Evolutionary conservation across 495 filamentous ascomycete species (phyloP).

Genomic region (Annulohypoxylon moriforme): DNA sequence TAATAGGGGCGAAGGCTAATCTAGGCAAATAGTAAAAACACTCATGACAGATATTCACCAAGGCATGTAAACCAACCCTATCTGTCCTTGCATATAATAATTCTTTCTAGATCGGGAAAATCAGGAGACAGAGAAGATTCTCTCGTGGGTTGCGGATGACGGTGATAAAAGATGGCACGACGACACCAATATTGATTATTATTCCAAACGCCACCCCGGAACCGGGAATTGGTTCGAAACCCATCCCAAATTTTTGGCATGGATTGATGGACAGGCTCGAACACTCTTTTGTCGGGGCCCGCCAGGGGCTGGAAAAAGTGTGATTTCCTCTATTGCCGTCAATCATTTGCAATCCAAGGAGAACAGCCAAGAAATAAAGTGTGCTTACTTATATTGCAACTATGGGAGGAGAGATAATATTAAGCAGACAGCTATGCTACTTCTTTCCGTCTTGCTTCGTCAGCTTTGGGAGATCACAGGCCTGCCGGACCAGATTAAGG

Average conservation of each 20-base stretch:
- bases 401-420: not conserved
- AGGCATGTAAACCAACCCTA: not conserved
- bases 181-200: not conserved
- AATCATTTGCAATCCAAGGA: not conserved
- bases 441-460: not conserved
- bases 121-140: not conserved
- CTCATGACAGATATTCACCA: not conserved
- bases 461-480: not conserved
- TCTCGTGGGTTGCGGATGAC: not conserved
- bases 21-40: not conserved
- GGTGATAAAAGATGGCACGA: not conserved
- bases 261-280: not conserved
- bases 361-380: not conserved
- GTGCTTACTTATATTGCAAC: not conserved
- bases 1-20: not conserved
- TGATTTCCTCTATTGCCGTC: not conserved
- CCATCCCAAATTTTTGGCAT: not conserved
- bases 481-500: not conserved
- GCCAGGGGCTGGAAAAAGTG: not conserved
- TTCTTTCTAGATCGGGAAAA: not conserved
- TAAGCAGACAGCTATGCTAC: not conserved
- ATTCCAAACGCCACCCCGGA: not conserved
- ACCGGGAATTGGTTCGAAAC: not conserved
- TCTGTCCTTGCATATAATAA: not conserved
- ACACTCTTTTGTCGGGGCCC: not conserved